Percentiles rank a stretch among this genome's conserved stretches.
Conservation (phyloP, 2,329 filamentous ascomycete genomes). For the Exophiala xenobiotica region DNA sequence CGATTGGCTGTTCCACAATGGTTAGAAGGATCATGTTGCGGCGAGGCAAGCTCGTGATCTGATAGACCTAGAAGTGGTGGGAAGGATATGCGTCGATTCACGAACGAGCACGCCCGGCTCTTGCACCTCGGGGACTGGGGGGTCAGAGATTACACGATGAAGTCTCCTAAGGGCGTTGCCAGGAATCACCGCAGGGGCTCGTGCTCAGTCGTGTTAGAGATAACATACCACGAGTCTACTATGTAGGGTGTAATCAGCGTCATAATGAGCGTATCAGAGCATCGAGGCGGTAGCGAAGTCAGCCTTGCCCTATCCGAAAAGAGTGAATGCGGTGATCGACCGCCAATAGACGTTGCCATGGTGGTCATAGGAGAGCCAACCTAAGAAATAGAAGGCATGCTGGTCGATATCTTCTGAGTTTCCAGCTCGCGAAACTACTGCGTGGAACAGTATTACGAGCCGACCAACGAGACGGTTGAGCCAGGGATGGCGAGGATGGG, state of each 20-base stretch:
- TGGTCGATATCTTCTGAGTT: not conserved
- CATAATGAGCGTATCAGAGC: not conserved
- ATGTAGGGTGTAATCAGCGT: not conserved
- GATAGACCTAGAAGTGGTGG: not conserved
- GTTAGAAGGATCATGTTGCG: slow-evolving; percentile 8
- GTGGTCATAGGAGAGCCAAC: too few relatives aligned
- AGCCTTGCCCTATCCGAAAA: slow-evolving; percentile 20
- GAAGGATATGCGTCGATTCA: too few relatives aligned
- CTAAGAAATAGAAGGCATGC: not conserved
- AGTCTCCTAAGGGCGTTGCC: too few relatives aligned
- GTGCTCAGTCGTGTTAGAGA: not conserved
- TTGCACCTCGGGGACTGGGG: too few relatives aligned
- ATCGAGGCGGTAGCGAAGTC: slow-evolving; percentile 8
- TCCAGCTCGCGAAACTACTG: slow-evolving; percentile 2
- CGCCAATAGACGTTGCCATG: not conserved
- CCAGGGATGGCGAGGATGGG: slow-evolving; percentile 6
- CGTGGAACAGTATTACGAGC: slow-evolving; percentile 14
- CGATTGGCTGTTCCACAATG: slow-evolving; percentile 40
- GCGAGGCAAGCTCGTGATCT: slow-evolving; percentile 1
- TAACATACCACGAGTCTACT: not conserved
- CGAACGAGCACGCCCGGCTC: too few relatives aligned
- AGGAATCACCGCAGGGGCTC: too few relatives aligned
- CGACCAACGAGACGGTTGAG: slow-evolving; percentile 16
- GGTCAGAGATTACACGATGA: too few relatives aligned
- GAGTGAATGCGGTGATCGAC: not conserved